Conservation (phyloP, 2,329 filamentous ascomycete species). For the Fusarium goolgardi region DNA sequence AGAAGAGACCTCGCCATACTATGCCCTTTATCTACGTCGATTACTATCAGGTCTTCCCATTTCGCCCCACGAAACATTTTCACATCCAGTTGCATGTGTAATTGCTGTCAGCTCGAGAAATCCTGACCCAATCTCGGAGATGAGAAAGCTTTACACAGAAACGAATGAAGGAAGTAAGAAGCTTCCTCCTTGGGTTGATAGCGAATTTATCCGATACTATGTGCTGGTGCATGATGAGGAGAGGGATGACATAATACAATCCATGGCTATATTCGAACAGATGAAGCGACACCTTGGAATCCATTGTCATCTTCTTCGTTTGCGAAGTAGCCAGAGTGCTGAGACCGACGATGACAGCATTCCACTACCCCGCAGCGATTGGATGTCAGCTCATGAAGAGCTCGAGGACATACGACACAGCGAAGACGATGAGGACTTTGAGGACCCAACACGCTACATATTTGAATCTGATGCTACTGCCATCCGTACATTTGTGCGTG, state of each 20-base stretch:
- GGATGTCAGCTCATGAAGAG: slow-evolving; percentile 90
- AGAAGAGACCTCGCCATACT: slow-evolving; percentile 78
- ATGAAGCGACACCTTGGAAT: slow-evolving; percentile 99
- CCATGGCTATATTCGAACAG: slow-evolving; percentile 91
- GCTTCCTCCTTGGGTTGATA: slow-evolving; percentile 86
- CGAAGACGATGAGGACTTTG: slow-evolving; percentile 75
- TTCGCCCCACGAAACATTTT: slow-evolving; percentile 89
- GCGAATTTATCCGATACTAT: slow-evolving; percentile 95
- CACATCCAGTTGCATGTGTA: slow-evolving; percentile 92
- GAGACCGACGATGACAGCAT: slow-evolving; percentile 93
- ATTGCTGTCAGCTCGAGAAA: slow-evolving; percentile 95
- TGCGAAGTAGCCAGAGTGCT: slow-evolving; percentile 86
- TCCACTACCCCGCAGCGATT: slow-evolving; percentile 82
- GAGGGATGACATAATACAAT: slow-evolving; percentile 89
- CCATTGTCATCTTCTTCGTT: slow-evolving; percentile 89
- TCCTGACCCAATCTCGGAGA: slow-evolving; percentile 83
- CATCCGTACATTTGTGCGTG: slow-evolving; percentile 88
- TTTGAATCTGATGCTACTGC: slow-evolving; percentile 93
- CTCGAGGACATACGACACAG: slow-evolving; percentile 76
- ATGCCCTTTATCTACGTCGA: slow-evolving; percentile 84
- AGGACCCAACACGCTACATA: slow-evolving; percentile 79
- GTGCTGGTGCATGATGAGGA: slow-evolving; percentile 97
- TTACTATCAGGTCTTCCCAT: slow-evolving; percentile 83
- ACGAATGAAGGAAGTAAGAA: slow-evolving; percentile 81
- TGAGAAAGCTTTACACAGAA: slow-evolving; percentile 84